Evolutionary conservation across 2,329 filamentous ascomycete genomes (phyloP), one percentile per base, ranked within the genome.

Genomic region (Stromatinia cepivora): DNA sequence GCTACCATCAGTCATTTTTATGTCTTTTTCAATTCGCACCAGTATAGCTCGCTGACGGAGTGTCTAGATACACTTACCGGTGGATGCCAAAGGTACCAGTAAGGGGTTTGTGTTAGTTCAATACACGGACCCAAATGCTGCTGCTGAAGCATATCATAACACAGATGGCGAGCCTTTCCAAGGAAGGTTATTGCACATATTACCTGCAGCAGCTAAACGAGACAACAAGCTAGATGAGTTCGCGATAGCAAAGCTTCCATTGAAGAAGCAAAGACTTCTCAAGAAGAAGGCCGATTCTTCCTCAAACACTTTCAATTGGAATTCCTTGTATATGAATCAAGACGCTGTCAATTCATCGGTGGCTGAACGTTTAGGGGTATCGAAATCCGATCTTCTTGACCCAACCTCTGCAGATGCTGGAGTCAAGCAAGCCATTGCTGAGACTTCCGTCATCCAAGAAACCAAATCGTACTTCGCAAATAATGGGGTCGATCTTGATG

Each of bases 281-380:
- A 92, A 91, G 78, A 92, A 91, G 76, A 96, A 92, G 81, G 86
- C 90, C 63, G 90, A 94, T 76, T 92, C 94, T 31, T 86, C 91
- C 11, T 90, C 89, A 42, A 88, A 86, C 62, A 88, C 87, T 1
- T 98, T 98, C 82, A 97, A 94, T 79, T 99, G 95, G 95, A 99
- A 99, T 82, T 94, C 94, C n/a, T 84, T 99, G n/a, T 99, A 95
- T 80, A 96, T 99, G 92, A 97, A 91, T 80, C 91, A 93, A 81
- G 94, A 99, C 82, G 92, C 95, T 64, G 93, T 99, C 66, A 94
- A 97, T 81, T 89, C 92, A 62, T 96, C 94, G 8, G 88, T 97
- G 71, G 93, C 95, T 61, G 88, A 90, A 77, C 90, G 94, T 67
- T 85, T 99, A 69, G 94, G 94, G 59, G 87, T 99, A 69, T 90